Conservation (phyloP, 257 asterid species). For the Capsicum pubescens region DNA sequence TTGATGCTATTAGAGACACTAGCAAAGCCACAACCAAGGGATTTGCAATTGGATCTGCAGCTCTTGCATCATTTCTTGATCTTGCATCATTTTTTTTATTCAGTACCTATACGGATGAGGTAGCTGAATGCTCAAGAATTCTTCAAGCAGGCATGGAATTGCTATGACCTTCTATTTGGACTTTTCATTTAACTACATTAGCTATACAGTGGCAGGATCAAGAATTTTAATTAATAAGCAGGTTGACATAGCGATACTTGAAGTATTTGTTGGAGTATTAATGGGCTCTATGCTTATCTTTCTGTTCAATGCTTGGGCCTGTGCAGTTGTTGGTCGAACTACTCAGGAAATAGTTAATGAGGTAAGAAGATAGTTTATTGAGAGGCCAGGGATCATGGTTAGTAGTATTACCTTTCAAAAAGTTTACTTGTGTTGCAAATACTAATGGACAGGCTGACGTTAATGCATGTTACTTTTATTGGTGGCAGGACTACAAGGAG, state of each 20-base stretch:
- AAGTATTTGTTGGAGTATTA: constrained; percentile 95
- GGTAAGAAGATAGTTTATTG: constrained; percentile 96
- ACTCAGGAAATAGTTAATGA: constrained; percentile 99
- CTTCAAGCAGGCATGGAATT: constrained; percentile 66
- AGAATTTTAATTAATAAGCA: constrained; percentile 35
- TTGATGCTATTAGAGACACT: constrained; percentile 97
- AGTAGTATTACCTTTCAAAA: constrained; percentile 38
- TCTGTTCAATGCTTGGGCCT: constrained; percentile 99
- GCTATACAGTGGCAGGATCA: constrained; percentile 12
- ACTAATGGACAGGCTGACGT: not conserved
- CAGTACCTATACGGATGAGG: constrained; percentile 99
- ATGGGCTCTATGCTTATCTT: constrained; percentile 96
- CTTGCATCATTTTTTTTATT: constrained; percentile 48
- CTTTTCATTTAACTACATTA: not conserved
- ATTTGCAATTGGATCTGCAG: constrained; percentile 99
- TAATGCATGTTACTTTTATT: constrained; percentile 22
- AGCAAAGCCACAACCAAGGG: constrained; percentile 99
- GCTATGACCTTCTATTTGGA: constrained; percentile 19
- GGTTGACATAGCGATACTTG: constrained; percentile 99
- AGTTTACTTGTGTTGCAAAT: constrained; percentile 21
- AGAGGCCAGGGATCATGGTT: constrained; percentile 99
- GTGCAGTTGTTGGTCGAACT: constrained; percentile 95
- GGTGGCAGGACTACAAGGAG: constrained; percentile 87
- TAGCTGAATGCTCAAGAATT: constrained; percentile 68
- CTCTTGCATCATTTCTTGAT: constrained; percentile 84